These are phyloP conservation scores for Phytophthora podocarpi DNA, from an alignment of 352 stramenopile genomes.

Conservation along the genomic window DNA sequence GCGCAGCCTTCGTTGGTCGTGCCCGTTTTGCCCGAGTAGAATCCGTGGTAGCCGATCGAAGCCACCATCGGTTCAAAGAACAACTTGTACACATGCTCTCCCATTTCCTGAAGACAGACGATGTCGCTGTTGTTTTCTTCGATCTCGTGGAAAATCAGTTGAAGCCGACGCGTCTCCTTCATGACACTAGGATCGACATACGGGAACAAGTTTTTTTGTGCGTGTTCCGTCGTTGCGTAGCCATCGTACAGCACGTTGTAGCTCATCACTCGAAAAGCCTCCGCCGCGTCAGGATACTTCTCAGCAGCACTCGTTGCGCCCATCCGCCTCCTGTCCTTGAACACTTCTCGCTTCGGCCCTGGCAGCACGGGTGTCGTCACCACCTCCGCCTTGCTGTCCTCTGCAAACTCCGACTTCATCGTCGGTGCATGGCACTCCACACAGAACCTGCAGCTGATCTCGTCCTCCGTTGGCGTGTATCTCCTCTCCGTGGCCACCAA, in stretches of 20 bases:
- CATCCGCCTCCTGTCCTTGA: conserved; percentile 37
- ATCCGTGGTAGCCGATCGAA: conserved; percentile 49
- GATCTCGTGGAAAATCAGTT: conserved; percentile 79
- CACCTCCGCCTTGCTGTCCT: conserved; percentile 39
- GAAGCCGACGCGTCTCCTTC: conserved; percentile 72
- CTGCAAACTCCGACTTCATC: conserved; percentile 33
- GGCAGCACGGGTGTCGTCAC: conserved; percentile 42
- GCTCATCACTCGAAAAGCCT: conserved; percentile 76
- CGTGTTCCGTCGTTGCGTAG: conserved; percentile 64
- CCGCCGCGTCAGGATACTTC: conserved; percentile 8
- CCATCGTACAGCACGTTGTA: conserved; percentile 85
- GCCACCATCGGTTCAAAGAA: conserved; percentile 70
- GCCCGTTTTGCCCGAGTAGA: conserved; percentile 73
- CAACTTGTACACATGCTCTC: conserved; percentile 47
- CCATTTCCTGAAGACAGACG: conserved; percentile 81
- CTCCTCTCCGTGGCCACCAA: conserved; percentile 29
- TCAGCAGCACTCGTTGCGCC: conserved; percentile 19
- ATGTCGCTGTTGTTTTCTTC: conserved; percentile 64
- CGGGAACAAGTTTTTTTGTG: conserved; percentile 64
- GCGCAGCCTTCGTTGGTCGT: conserved; percentile 75
- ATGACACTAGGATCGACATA: conserved; percentile 53
- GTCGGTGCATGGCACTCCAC: conserved; percentile 60
- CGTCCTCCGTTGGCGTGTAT: conserved; percentile 45
- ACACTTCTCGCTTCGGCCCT: conserved; percentile 62
- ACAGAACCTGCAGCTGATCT: conserved; percentile 54